Evolutionary conservation across 768 basidiomycete genomes (phyloP).

Genomic region (Hebeloma cylindrosporum): DNA sequence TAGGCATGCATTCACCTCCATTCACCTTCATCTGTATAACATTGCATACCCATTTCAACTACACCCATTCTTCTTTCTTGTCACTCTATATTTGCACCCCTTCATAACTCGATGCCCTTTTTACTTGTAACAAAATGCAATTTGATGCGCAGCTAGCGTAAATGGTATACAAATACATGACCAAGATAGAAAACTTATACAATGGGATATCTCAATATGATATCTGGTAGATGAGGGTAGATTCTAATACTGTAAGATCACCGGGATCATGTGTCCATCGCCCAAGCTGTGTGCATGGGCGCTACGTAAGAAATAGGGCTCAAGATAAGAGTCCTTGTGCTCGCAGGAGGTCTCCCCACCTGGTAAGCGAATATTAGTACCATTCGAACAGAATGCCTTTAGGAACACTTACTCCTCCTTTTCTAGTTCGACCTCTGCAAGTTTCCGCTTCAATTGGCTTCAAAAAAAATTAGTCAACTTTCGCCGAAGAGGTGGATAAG

Average conservation of each 20-base stretch:
- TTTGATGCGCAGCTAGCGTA: constrained; percentile 8
- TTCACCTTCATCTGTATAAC: constrained; percentile 17
- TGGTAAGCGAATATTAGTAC: constrained; percentile 28
- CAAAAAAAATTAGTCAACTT: constrained; percentile 7
- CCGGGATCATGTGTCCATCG: constrained; percentile 16
- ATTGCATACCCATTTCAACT: constrained; percentile 16
- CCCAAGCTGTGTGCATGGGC: background rate
- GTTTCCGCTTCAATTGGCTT: constrained; percentile 68
- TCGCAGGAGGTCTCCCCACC: constrained; percentile 67
- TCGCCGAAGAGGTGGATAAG: background rate
- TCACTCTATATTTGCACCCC: constrained; percentile 3
- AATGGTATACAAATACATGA: constrained; percentile 19
- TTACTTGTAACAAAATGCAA: constrained; percentile 11
- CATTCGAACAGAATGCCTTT: background rate
- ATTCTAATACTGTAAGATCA: constrained; percentile 15
- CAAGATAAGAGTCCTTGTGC: constrained; percentile 43
- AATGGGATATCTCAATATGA: constrained; percentile 19
- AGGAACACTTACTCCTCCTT: constrained; percentile 66
- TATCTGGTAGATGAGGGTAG: constrained; percentile 18
- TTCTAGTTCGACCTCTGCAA: constrained; percentile 72
- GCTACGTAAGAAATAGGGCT: background rate
- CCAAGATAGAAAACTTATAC: constrained; percentile 13
- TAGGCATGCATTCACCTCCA: background rate
- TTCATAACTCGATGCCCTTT: constrained; percentile 3
- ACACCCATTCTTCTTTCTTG: constrained; percentile 5